Percentiles rank a stretch among this genome's conserved stretches.
These are phyloP conservation scores for Colletotrichum tabaci DNA, from an alignment of 2,329 filamentous ascomycete genomes.

Conservation along the genomic window DNA sequence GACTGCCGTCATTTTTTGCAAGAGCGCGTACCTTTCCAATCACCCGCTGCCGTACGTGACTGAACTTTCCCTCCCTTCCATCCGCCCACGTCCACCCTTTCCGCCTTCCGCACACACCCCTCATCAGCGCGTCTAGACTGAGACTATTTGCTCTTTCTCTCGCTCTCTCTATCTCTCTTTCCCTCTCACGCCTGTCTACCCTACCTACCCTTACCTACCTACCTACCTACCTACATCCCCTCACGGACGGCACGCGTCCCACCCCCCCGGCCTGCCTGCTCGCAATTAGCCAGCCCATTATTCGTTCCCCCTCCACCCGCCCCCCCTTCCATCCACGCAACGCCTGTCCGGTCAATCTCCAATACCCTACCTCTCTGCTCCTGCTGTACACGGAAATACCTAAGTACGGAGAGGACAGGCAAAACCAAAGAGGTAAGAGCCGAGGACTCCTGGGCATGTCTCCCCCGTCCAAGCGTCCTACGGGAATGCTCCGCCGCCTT, in stretches of 20 bases:
- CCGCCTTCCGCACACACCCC: slow-evolving; percentile 24
- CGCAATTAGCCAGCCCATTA: slow-evolving; percentile 40
- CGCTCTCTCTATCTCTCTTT: background rate
- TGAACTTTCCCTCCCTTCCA: slow-evolving; percentile 15
- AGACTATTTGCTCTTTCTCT: slow-evolving; percentile 2
- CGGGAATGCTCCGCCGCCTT: slow-evolving; percentile 45
- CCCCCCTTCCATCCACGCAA: slow-evolving; percentile 10
- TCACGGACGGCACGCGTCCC: slow-evolving; percentile 29
- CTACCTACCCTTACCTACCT: too few relatives aligned
- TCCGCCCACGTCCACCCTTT: slow-evolving; percentile 18
- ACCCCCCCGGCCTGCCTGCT: slow-evolving; percentile 25
- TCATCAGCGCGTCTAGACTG: slow-evolving; percentile 2
- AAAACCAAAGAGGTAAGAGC: background rate
- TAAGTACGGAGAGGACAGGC: too few relatives aligned
- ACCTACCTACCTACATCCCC: too few relatives aligned
- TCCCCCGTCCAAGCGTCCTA: slow-evolving; percentile 51
- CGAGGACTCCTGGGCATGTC: slow-evolving; percentile 43
- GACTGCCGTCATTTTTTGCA: slow-evolving; percentile 1
- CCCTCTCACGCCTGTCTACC: background rate
- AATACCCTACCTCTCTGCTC: background rate
- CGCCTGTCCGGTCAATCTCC: slow-evolving; percentile 5
- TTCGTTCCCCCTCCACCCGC: slow-evolving; percentile 26
- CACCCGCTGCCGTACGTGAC: slow-evolving; percentile 4
- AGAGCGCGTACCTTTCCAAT: slow-evolving; percentile 5
- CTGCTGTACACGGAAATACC: too few relatives aligned